Conservation (phyloP, 169 alveolate species). For the Babesia bigemina region DNA sequence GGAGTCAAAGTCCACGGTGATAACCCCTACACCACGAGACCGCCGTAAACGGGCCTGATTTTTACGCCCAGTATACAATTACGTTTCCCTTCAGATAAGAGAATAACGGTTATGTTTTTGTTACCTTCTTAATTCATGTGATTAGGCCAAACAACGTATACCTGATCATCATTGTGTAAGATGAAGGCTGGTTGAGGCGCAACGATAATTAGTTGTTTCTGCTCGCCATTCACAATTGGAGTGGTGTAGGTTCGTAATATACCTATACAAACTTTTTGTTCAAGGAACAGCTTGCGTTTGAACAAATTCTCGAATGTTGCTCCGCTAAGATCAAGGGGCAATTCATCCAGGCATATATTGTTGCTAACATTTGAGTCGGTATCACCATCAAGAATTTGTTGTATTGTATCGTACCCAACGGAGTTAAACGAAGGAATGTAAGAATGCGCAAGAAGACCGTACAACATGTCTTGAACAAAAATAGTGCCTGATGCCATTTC, state of each 20-base stretch:
- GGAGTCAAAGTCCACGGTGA: slow-evolving; percentile 60
- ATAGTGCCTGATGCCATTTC: slow-evolving; percentile 80
- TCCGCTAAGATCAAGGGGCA: slow-evolving; percentile 31
- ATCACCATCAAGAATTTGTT: slow-evolving; percentile 49
- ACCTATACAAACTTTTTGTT: slow-evolving; percentile 57
- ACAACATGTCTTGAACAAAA: slow-evolving; percentile 80
- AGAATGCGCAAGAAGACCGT: slow-evolving; percentile 77
- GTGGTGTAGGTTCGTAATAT: slow-evolving; percentile 53
- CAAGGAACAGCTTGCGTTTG: slow-evolving; percentile 29
- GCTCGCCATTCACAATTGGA: slow-evolving; percentile 33
- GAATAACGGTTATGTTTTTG: not conserved
- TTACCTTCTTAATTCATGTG: not conserved
- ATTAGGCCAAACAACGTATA: slow-evolving; percentile 40
- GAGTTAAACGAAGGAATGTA: slow-evolving; percentile 69
- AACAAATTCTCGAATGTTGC: slow-evolving; percentile 32
- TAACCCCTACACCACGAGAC: slow-evolving; percentile 58
- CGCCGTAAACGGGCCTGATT: not conserved
- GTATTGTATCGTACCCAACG: slow-evolving; percentile 69
- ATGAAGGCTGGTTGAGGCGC: slow-evolving; percentile 66
- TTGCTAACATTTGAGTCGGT: not conserved
- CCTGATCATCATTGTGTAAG: slow-evolving; percentile 43
- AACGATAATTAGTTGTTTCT: slow-evolving; percentile 53
- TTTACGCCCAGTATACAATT: not conserved
- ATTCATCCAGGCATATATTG: slow-evolving; percentile 26
- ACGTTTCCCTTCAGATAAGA: not conserved